phyloP scores from a whole-genome alignment of 78 protist species.

The Monosiga brevicollis region DNA sequence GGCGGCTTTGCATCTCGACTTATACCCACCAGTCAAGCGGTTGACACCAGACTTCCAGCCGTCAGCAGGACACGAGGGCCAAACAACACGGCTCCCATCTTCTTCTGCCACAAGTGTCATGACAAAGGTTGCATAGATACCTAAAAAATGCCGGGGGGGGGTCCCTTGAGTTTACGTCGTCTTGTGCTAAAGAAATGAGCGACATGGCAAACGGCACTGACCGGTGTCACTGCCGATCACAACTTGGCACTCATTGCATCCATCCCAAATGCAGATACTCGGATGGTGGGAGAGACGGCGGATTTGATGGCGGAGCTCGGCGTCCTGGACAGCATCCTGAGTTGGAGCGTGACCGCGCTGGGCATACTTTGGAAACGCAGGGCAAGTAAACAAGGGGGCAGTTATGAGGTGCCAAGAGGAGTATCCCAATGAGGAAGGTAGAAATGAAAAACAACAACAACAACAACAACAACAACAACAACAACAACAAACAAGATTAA shows the following conservation, averaged over 20 bases:
- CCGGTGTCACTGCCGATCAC: not conserved
- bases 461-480: too few species aligned
- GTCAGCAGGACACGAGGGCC: conserved; percentile 35
- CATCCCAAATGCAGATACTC: conserved; percentile 24
- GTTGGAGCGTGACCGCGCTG: conserved; percentile 35
- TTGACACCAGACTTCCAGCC: conserved; percentile 39
- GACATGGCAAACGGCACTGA: too few species aligned
- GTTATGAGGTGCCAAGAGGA: too few species aligned
- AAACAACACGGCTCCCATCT: conserved; percentile 25
- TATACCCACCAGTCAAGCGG: conserved; percentile 12
- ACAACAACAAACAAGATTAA: too few species aligned
- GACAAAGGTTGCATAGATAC: conserved; percentile 24
- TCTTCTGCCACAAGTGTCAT: conserved; percentile 19
- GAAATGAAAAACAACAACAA: too few species aligned
- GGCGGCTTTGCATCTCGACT: too few species aligned
- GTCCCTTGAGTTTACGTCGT: too few species aligned
- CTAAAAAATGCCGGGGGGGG: too few species aligned
- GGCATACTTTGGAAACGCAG: conserved; percentile 7
- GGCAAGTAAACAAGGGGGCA: too few species aligned
- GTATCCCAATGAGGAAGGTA: too few species aligned
- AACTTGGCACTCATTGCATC: conserved; percentile 46
- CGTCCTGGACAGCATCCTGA: too few species aligned
- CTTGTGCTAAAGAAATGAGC: too few species aligned
- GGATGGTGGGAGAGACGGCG: conserved; percentile 25
- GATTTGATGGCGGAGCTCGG: conserved; percentile 10